Evolutionary conservation across 176 grass and related monocot genomes (phyloP).

Genomic region (Lolium multiflorum): DNA sequence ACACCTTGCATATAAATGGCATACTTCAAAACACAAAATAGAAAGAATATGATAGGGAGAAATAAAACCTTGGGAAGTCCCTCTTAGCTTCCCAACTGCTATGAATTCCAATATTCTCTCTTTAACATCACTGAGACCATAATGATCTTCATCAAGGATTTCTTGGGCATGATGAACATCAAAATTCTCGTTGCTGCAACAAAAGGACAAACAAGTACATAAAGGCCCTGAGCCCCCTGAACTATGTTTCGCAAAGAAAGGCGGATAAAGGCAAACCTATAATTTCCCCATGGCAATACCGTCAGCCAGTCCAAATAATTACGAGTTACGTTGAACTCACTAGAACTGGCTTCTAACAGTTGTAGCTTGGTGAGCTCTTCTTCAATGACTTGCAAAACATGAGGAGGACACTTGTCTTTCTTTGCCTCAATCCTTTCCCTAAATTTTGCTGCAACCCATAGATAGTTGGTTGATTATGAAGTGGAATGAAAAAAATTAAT

Average conservation of each 20-base stretch:
- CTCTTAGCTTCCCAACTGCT: slow-evolving; percentile 97
- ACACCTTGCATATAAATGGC: slow-evolving; percentile 28
- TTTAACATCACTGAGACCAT: slow-evolving; percentile 98
- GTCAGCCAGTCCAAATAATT: slow-evolving; percentile 99
- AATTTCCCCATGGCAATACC: slow-evolving; percentile 95
- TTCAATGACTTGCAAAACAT: slow-evolving; percentile 98
- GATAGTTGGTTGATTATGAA: slow-evolving; percentile 36
- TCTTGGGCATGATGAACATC: slow-evolving; percentile 94
- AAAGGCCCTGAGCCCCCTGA: slow-evolving; percentile 28
- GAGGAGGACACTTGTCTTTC: slow-evolving; percentile 85
- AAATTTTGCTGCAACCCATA: slow-evolving; percentile 79
- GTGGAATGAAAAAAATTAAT: not conserved
- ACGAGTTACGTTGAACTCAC: slow-evolving; percentile 97
- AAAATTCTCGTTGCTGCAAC: slow-evolving; percentile 88
- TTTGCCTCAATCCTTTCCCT: slow-evolving; percentile 93
- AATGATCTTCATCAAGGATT: slow-evolving; percentile 98
- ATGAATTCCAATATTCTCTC: slow-evolving; percentile 99
- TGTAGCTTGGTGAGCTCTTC: slow-evolving; percentile 97
- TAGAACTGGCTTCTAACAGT: slow-evolving; percentile 90
- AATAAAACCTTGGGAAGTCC: slow-evolving; percentile 90
- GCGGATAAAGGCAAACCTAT: slow-evolving; percentile 66
- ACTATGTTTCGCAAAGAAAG: slow-evolving; percentile 39
- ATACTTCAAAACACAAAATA: slow-evolving; percentile 19
- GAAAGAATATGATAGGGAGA: not conserved
- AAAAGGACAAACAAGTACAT: slow-evolving; percentile 34